Percentiles rank a stretch among this genome's conserved stretches.
Evolutionary conservation across 306 rosid species (phyloP).

Genomic region (Macrotyloma uniflorum): DNA sequence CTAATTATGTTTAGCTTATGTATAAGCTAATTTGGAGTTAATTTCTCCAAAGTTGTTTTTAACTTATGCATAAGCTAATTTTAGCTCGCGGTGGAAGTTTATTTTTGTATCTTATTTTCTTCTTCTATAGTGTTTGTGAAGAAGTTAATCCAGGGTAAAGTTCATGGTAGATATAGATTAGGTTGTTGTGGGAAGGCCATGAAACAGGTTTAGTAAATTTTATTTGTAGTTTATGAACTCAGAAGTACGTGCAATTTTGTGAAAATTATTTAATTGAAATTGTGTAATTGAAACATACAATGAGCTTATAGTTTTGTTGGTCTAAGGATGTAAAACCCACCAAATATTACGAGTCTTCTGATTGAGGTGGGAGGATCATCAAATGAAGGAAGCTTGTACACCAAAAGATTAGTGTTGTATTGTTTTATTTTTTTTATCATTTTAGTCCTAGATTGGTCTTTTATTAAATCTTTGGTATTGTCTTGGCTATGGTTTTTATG

Average conservation of each 20-base stretch:
- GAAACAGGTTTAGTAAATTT: neutral
- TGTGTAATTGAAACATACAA: neutral
- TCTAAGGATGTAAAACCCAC: constrained; percentile 4
- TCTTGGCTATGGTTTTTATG: constrained; percentile 20
- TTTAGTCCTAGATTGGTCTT: neutral
- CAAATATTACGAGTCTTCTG: neutral
- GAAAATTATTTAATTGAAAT: constrained; percentile 8
- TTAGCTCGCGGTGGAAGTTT: neutral
- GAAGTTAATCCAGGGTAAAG: neutral
- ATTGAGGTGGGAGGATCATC: neutral
- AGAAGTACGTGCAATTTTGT: neutral
- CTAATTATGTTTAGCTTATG: neutral
- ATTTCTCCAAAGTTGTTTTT: neutral
- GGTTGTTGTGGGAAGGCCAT: constrained; percentile 7
- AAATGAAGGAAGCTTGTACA: constrained; percentile 2
- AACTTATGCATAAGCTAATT: neutral
- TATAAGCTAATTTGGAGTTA: no score
- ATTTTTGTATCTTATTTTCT: neutral
- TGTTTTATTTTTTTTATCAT: neutral
- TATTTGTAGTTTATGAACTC: constrained; percentile 1
- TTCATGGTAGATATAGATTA: neutral
- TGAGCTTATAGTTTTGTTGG: constrained; percentile 8
- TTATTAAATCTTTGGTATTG: neutral
- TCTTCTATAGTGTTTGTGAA: neutral
- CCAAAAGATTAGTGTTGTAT: neutral